Conservation (phyloP, 768 basidiomycete species). For the Agaricus subrufescens region DNA sequence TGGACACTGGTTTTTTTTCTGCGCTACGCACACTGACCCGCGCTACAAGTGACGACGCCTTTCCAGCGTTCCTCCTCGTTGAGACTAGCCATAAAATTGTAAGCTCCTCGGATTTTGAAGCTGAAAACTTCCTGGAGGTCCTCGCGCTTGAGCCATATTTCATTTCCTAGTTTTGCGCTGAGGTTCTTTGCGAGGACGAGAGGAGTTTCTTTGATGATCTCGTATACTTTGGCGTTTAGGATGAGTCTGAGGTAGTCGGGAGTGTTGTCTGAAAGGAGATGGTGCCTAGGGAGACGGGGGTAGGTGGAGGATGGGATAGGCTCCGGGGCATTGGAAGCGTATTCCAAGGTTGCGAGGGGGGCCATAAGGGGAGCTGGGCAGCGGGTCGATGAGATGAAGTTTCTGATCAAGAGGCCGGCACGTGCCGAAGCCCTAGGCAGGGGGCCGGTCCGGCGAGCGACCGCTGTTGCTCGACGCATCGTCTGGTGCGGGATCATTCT, state of each 20-base stretch:
- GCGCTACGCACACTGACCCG: slow-evolving; percentile 74
- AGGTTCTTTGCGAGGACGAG: slow-evolving; percentile 84
- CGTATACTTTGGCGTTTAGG: slow-evolving; percentile 87
- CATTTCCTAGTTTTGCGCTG: slow-evolving; percentile 82
- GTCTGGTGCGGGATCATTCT: background rate
- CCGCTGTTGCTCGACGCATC: background rate
- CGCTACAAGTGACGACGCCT: slow-evolving; percentile 96
- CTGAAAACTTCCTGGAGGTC: slow-evolving; percentile 97
- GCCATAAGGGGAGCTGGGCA: slow-evolving; percentile 26
- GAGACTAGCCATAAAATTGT: slow-evolving; percentile 95
- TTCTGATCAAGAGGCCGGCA: slow-evolving; percentile 1
- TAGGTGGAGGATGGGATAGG: slow-evolving; percentile 42
- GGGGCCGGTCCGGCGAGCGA: background rate
- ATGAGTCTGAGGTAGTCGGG: slow-evolving; percentile 90
- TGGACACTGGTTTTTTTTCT: slow-evolving; percentile 14
- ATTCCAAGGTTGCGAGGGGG: slow-evolving; percentile 56
- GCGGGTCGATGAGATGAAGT: slow-evolving; percentile 1
- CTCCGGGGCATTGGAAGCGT: slow-evolving; percentile 63
- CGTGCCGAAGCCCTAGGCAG: slow-evolving; percentile 3
- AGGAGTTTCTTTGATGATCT: slow-evolving; percentile 85
- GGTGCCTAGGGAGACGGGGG: slow-evolving; percentile 63
- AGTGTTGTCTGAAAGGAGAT: slow-evolving; percentile 57
- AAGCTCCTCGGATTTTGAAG: slow-evolving; percentile 98
- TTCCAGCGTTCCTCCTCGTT: slow-evolving; percentile 90
- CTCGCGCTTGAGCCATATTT: slow-evolving; percentile 96